Conservation (phyloP, 1,284 basidiomycete genomes). For the Heimioporus retisporus region DNA sequence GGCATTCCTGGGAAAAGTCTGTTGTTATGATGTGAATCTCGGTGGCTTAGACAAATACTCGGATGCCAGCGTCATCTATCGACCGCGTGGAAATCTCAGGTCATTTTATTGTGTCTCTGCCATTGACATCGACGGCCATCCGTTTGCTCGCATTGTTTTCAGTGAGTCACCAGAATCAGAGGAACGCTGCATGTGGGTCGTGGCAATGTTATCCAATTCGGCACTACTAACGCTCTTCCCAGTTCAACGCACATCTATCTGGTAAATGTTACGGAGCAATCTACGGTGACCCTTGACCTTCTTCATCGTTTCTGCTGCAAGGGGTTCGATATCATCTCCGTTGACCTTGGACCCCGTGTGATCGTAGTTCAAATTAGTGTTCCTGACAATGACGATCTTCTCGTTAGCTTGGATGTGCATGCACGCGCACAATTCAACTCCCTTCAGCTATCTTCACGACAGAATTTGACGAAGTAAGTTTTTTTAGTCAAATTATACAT, state of each 20-base stretch:
- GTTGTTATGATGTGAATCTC: constrained; percentile 30
- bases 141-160: constrained; percentile 29
- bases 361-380: constrained; percentile 14
- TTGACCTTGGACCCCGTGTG: constrained; percentile 28
- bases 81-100: neutral
- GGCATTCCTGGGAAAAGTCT: constrained; percentile 24
- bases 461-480: constrained; percentile 9
- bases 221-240: neutral
- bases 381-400: neutral
- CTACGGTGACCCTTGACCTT: constrained; percentile 24
- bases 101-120: constrained; percentile 27
- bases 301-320: constrained; percentile 21
- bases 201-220: neutral
- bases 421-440: constrained; percentile 10
- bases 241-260: constrained; percentile 23
- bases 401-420: constrained; percentile 29
- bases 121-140: constrained; percentile 25
- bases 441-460: neutral
- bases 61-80: constrained; percentile 22
- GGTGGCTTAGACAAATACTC: constrained; percentile 19
- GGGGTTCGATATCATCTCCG: constrained; percentile 4
- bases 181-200: constrained; percentile 14
- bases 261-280: constrained; percentile 12
- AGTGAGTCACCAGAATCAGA: constrained; percentile 4
- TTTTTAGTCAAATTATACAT: neutral